Base-by-base conservation (phyloP, 345 rosid genomes). In the Reutealis trisperma region DNA sequence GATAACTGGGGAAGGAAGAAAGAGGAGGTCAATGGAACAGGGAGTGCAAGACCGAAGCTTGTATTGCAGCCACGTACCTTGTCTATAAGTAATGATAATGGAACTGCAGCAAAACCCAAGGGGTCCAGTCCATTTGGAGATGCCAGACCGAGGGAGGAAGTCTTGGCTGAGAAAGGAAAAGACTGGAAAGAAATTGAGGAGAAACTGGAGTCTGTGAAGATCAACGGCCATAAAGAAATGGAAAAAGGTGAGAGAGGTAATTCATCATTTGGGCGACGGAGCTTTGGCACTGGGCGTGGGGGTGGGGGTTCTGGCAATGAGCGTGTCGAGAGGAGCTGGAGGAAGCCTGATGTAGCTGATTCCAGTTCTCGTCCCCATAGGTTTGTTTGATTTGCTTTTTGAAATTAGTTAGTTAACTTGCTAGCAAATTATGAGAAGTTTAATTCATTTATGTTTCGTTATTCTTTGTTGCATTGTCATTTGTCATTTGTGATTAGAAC, bases 61-160 rank as follows among this genome's bases (percentile, higher is more conserved):
- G 83, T 91, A 54, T 81, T 96, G 78, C 98, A 96, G 86, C 97
- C 97, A 0, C 89, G 98, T 14, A 85, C 88, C 1, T 71, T 87
- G 69, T 89, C 97, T 15, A 88, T 83, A 45, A 71, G 25, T 55
- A 60, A 65, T 14, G 83, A 77, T 62, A 75, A 75, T 19, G 81
- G 83, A 62, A 45, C 13, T n/a, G 78, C 27, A 0, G 84, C 84
- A n/a, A 96, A 80, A 68, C 89, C 94, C 3, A 92, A 83, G 79
- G 93, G 89, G 25, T 79, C 81, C 10, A 96, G 79, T 67, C 99
- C 98, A 0, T 96, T 96, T 65, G 99, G 98, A 15, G 85, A 86
- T 9, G 99, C 99, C 0, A 92, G 99, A 80, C 99, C 99, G 0
- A 89, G 99, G 63, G 99, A 96, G 84, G 97, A 91, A 77, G 99